phyloP scores from a whole-genome alignment of 192 early-diverging fungal genomes.

The Backusella circina region DNA sequence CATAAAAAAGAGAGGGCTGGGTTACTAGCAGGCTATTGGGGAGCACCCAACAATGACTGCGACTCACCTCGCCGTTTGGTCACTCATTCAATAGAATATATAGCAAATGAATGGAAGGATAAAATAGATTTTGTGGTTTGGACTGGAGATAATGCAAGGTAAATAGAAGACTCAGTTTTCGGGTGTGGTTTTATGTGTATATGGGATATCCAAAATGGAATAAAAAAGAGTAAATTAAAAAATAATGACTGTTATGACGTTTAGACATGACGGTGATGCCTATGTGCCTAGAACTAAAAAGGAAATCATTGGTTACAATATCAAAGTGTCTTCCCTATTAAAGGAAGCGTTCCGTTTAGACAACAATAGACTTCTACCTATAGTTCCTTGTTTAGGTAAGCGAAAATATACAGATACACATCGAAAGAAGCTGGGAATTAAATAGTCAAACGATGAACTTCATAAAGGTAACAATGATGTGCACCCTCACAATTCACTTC shows the following conservation, averaged over 20 bases:
- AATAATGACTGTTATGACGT: background rate
- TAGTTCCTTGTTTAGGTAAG: conserved; percentile 45
- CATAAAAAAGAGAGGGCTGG: conserved; percentile 8
- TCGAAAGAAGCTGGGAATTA: background rate
- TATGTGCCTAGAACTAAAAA: conserved; percentile 54
- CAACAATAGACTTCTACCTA: conserved; percentile 36
- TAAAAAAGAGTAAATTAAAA: background rate
- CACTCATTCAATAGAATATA: conserved; percentile 57
- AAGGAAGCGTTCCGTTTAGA: conserved; percentile 41
- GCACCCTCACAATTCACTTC: conserved; percentile 57
- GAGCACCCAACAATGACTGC: conserved; percentile 56
- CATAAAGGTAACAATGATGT: conserved; percentile 67
- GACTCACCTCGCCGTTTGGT: conserved; percentile 58
- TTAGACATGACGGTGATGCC: conserved; percentile 70
- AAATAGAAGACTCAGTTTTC: background rate
- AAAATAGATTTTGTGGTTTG: conserved; percentile 71
- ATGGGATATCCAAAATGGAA: background rate
- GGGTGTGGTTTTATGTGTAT: background rate
- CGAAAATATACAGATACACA: background rate
- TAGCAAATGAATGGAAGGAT: conserved; percentile 46
- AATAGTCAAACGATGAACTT: background rate
- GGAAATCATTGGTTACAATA: conserved; percentile 60
- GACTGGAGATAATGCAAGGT: conserved; percentile 77
- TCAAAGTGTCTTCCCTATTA: conserved; percentile 40
- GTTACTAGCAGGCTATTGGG: conserved; percentile 51